Evolutionary conservation across 805 yeast genomes (phyloP), one percentile per base, ranked within the genome.

Genomic region (Lachancea meyersii): DNA sequence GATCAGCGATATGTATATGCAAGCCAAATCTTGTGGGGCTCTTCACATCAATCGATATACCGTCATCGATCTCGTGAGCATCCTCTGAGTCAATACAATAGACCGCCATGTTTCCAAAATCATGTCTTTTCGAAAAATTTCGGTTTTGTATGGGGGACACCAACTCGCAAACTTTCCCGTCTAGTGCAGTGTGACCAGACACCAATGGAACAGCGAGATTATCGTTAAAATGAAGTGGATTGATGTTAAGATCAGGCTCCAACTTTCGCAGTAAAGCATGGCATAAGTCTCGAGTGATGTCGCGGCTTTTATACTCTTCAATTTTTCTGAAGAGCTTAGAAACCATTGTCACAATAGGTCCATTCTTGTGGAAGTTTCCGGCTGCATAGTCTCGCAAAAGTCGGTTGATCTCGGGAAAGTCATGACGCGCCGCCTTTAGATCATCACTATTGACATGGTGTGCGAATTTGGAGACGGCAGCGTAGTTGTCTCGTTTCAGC

Each of bases 61-160:
- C 98, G 63, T 91, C 98, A 61, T 91, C 98, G 46, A 93, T 83
- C 61, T 93, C 97, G 51, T 82, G 82, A 0, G 97, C 95, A 32
- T 71, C 72, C 3, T 69, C 76, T 2, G 82, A 72, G 63, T 93
- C 98, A 45, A 91, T 86, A 63, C 97, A 88, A 58, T 79, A 91
- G 1, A 88, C 79, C 0, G 76, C 72, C 10, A 73, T 54, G 35
- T 70, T 63, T 0, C 63, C 62, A 49, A 71, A 75, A 21, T 70
- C 69, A n/a, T 82, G 64, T 18, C 58, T 41, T 1, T 26, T 36
- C 0, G 58, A 51, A 2, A 52, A 37, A 31, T 57, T 56, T 19
- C 16, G 22, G 3, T 11, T 13, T 17, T 18, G 10, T 2, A 31
- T 26, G 4, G 54, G 51, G 7, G 27, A 21, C 4, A 47, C 44